phyloP scores from a whole-genome alignment of 768 basidiomycete genomes.

The Naganishia vaughanmartiniae region DNA sequence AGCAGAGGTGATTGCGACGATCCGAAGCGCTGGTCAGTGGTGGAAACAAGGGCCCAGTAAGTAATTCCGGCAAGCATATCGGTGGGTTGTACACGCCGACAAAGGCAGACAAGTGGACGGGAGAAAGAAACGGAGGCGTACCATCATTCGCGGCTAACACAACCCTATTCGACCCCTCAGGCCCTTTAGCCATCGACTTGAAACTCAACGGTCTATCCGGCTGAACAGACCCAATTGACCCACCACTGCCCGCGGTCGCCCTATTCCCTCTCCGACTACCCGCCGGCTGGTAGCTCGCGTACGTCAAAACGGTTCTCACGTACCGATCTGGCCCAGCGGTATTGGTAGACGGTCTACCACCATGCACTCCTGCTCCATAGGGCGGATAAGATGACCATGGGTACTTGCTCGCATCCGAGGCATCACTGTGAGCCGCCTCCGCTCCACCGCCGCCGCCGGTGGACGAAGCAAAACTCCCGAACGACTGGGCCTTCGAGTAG shows the following conservation, averaged over 20 bases:
- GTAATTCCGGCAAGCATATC: neutral
- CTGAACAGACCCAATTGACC: neutral
- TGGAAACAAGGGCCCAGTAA: neutral
- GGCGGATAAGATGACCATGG: too few relatives aligned
- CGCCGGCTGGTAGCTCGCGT: neutral
- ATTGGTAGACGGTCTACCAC: neutral
- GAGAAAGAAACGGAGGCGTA: neutral
- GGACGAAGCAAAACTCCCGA: slow-evolving; percentile 8
- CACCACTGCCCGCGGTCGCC: neutral
- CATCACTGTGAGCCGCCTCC: slow-evolving; percentile 13
- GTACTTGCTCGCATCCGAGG: neutral
- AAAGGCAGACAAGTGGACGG: too few relatives aligned
- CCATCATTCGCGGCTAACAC: slow-evolving; percentile 44
- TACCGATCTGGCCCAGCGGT: slow-evolving; percentile 25
- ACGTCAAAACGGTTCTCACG: slow-evolving; percentile 25
- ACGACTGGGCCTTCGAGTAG: too few relatives aligned
- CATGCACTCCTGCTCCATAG: too few relatives aligned
- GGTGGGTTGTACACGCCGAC: slow-evolving; percentile 23
- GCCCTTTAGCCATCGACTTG: slow-evolving; percentile 43
- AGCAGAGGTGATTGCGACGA: slow-evolving; percentile 36
- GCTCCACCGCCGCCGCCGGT: too few relatives aligned
- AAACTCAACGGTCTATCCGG: slow-evolving; percentile 15
- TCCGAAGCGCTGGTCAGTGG: slow-evolving; percentile 36
- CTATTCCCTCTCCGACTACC: slow-evolving; percentile 7
- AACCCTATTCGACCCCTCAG: slow-evolving; percentile 43